Percentiles rank a stretch among this genome's conserved stretches.
These are phyloP conservation scores for Globisporangium rhizosaccharum DNA, from an alignment of 352 stramenopile genomes.

Conservation along the genomic window DNA sequence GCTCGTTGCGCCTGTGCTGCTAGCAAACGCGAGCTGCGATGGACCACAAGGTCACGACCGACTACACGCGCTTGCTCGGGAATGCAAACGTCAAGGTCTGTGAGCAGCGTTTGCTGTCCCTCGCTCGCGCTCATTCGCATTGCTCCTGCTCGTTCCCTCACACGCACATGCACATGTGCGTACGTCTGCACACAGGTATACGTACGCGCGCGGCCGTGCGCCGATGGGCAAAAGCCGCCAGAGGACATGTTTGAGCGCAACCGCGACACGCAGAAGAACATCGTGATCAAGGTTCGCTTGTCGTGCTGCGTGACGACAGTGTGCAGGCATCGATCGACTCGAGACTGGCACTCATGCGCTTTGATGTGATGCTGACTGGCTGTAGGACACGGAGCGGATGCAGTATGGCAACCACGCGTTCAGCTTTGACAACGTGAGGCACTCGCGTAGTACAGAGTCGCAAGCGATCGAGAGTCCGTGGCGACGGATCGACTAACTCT, in stretches of 20 bases:
- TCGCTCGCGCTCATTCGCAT: no score
- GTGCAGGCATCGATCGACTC: neutral
- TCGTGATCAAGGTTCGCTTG: constrained; percentile 64
- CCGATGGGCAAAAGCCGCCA: constrained; percentile 53
- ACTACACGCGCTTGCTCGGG: constrained; percentile 74
- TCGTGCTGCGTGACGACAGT: no score
- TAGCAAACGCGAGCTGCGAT: constrained; percentile 18
- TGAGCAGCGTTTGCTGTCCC: neutral
- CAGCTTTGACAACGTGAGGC: constrained; percentile 70
- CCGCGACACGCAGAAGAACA: constrained; percentile 68
- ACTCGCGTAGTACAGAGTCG: neutral
- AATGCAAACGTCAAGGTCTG: constrained; percentile 77
- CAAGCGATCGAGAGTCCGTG: no score
- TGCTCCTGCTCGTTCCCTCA: neutral
- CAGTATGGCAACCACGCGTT: constrained; percentile 86
- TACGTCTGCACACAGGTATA: constrained; percentile 33
- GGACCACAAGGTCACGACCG: constrained; percentile 84
- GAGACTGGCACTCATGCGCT: neutral
- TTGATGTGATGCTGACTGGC: neutral
- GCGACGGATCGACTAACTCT: neutral
- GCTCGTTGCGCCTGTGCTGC: neutral
- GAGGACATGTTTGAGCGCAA: constrained; percentile 85
- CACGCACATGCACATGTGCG: neutral
- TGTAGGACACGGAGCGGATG: constrained; percentile 73
- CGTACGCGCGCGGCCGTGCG: constrained; percentile 73